A percentile compares a stretch with the other conserved stretches of the same genome.
Conservation (phyloP, 225 moss, liverwort and hornwort species). For the Neckera pumila region DNA sequence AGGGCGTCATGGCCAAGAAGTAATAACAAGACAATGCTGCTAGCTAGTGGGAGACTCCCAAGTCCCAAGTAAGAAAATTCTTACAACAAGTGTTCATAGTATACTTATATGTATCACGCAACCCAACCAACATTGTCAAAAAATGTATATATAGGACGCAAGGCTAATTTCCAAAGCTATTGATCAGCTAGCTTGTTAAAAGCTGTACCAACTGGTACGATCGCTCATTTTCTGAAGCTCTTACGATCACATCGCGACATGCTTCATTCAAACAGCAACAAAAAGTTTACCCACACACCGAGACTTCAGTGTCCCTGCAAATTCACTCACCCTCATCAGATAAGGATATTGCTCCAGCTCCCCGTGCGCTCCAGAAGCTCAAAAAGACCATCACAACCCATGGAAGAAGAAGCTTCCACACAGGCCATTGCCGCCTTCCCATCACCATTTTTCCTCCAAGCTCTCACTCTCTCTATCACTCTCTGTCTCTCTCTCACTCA, state of each 20-base stretch:
- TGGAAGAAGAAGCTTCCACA: slow-evolving; percentile 1
- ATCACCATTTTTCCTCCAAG: neutral
- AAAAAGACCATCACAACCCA: neutral
- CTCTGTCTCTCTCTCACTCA: neutral
- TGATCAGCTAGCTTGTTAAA: neutral
- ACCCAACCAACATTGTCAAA: neutral
- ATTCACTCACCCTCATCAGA: slow-evolving; percentile 41
- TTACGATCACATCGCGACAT: neutral
- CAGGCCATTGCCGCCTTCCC: neutral
- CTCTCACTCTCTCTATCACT: neutral
- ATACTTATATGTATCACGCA: neutral
- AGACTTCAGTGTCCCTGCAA: neutral
- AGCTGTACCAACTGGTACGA: neutral
- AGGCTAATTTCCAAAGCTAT: neutral
- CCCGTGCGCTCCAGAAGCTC: slow-evolving; percentile 2
- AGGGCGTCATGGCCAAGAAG: neutral
- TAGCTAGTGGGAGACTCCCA: neutral
- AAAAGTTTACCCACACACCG: neutral
- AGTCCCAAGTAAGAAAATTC: neutral
- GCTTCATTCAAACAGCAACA: neutral
- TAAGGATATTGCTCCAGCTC: slow-evolving; percentile 21
- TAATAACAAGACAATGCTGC: neutral
- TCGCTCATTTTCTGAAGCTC: neutral
- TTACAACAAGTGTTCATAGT: neutral
- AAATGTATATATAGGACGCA: neutral